Percentiles rank a stretch among this genome's conserved stretches.
These are phyloP conservation scores for Erysimum cheiranthoides DNA, from an alignment of 345 rosid genomes.

Conservation along the genomic window DNA sequence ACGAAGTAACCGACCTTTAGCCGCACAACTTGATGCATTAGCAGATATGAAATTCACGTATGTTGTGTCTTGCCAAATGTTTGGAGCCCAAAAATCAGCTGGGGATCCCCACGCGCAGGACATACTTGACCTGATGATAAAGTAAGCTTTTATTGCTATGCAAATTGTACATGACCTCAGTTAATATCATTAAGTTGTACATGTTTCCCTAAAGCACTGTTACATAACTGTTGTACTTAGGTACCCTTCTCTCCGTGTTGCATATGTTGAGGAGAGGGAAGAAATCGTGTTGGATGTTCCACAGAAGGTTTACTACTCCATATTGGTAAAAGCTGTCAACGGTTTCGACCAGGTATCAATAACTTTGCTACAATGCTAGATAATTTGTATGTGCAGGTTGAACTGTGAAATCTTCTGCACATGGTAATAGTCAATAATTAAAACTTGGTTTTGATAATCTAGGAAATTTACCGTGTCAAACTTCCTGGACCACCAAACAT, in stretches of 20 bases:
- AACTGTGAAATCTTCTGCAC: slow-evolving; percentile 1
- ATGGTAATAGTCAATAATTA: neutral
- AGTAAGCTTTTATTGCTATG: slow-evolving; percentile 50
- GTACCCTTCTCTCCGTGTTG: slow-evolving; percentile 90
- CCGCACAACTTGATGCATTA: slow-evolving; percentile 76
- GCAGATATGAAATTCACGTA: slow-evolving; percentile 90
- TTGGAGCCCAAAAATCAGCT: slow-evolving; percentile 74
- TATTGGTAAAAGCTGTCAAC: slow-evolving; percentile 84
- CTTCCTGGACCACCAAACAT: slow-evolving; percentile 95
- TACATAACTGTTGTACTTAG: slow-evolving; percentile 51
- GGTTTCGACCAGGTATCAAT: slow-evolving; percentile 74
- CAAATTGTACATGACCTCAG: slow-evolving; percentile 26
- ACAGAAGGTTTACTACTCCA: slow-evolving; percentile 73
- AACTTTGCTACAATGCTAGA: neutral
- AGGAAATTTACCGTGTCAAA: slow-evolving; percentile 91
- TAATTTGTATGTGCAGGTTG: slow-evolving; percentile 14
- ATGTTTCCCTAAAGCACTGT: slow-evolving; percentile 30
- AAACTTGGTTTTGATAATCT: slow-evolving; percentile 11
- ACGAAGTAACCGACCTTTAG: slow-evolving; percentile 64
- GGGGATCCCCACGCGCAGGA: slow-evolving; percentile 93
- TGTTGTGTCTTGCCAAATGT: slow-evolving; percentile 86
- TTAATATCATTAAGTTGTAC: slow-evolving; percentile 29
- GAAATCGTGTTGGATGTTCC: slow-evolving; percentile 54
- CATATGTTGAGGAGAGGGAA: slow-evolving; percentile 96
- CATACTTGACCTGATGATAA: slow-evolving; percentile 79